Evolutionary conservation across 169 alveolate genomes (phyloP).

Genomic region (Eimeria maxima): DNA sequence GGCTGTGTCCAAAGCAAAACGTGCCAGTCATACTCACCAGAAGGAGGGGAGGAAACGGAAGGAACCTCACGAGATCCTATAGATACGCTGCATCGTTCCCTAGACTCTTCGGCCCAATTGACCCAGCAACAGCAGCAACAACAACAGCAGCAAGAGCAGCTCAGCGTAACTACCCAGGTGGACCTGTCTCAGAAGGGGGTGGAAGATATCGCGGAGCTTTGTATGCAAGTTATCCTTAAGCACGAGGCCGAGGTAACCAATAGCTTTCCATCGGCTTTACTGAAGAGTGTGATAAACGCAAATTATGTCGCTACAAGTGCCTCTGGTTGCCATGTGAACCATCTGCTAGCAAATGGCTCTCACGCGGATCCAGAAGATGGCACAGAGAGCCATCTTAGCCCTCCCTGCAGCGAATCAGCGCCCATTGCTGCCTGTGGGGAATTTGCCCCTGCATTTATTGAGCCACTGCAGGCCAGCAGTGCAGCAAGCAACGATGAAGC

Average conservation of each 20-base stretch:
- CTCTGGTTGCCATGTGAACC: not conserved
- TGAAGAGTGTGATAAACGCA: not conserved
- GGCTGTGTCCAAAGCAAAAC: not conserved
- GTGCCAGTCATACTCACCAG: not conserved
- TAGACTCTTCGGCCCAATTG: not conserved
- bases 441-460: not conserved
- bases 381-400: not conserved
- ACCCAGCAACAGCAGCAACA: not conserved
- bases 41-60: not conserved
- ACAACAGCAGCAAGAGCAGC: not conserved
- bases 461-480: not conserved
- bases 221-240: conserved; percentile 42
- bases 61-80: not conserved
- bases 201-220: not conserved
- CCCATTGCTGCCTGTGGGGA: conserved; percentile 29
- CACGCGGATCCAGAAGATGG: not conserved
- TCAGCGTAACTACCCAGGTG: not conserved
- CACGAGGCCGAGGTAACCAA: conserved; percentile 31
- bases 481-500: conserved; percentile 13
- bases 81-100: not conserved
- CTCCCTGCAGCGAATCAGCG: not conserved
- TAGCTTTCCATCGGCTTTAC: not conserved
- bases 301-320: not conserved
- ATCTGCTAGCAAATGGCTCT: too few species aligned
- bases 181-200: not conserved